Conservation (phyloP, 352 stramenopile species). For the Halophytophthora polymorphica region DNA sequence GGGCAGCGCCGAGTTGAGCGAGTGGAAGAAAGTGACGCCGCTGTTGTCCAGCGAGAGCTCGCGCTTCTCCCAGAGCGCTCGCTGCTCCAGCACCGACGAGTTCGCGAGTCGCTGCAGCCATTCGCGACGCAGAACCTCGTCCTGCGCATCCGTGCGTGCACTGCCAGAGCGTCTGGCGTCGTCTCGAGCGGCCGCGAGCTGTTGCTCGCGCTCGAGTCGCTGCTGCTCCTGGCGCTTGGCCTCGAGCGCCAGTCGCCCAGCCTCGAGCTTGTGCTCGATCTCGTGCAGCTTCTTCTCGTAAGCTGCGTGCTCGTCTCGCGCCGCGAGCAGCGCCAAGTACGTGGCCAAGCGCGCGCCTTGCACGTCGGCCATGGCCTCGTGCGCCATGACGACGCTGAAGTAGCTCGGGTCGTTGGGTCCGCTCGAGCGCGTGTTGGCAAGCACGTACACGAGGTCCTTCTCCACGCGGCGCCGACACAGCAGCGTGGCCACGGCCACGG, state of each 20-base stretch:
- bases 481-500: constrained; percentile 23
- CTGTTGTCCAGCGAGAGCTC: constrained; percentile 46
- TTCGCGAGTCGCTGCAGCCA: constrained; percentile 44
- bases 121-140: constrained; percentile 24
- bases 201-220: constrained; percentile 49
- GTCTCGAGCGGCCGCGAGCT: constrained; percentile 28
- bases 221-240: constrained; percentile 65
- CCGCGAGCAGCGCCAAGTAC: constrained; percentile 43
- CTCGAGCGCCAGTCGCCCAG: constrained; percentile 46
- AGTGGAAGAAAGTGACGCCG: constrained; percentile 67
- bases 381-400: constrained; percentile 47
- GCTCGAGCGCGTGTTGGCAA: constrained; percentile 36
- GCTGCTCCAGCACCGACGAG: constrained; percentile 46
- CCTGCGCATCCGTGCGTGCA: constrained; percentile 7
- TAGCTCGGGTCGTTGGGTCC: constrained; percentile 39
- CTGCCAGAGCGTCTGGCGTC: constrained; percentile 24
- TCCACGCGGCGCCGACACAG: constrained; percentile 46
- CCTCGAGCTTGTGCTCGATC: constrained; percentile 68
- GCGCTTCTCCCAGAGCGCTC: constrained; percentile 57
- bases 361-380: constrained; percentile 56
- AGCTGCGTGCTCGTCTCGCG: constrained; percentile 38
- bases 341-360: constrained; percentile 32
- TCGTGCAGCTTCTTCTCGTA: constrained; percentile 56
- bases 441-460: constrained; percentile 54
- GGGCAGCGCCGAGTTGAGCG: constrained; percentile 48